Conservation (phyloP, 164 flowering plant genomes). For the Euptelea pleiosperma region DNA sequence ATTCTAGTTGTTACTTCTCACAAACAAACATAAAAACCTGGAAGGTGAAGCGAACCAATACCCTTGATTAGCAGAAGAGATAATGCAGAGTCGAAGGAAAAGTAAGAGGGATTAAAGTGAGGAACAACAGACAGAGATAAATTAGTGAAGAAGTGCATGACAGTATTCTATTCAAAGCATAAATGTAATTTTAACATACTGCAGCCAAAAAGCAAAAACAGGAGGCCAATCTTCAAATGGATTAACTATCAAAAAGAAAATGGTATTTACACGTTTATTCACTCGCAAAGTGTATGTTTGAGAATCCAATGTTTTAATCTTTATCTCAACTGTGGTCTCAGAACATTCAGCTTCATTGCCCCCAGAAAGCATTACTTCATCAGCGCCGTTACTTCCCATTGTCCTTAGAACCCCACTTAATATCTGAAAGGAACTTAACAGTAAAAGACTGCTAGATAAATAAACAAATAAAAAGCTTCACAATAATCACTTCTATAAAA, state of each 20-base stretch:
- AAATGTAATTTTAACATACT: background rate
- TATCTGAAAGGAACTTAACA: background rate
- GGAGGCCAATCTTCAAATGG: background rate
- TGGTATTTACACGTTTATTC: slow-evolving; percentile 62
- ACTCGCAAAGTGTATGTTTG: slow-evolving; percentile 83
- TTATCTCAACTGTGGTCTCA: slow-evolving; percentile 75
- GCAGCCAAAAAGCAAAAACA: background rate
- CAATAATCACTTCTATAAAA: background rate
- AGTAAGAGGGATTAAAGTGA: too few species aligned
- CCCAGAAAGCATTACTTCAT: slow-evolving; percentile 26
- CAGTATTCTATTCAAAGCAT: too few species aligned
- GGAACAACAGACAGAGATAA: too few species aligned
- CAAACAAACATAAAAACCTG: too few species aligned
- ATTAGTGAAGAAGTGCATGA: too few species aligned
- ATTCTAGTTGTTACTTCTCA: too few species aligned
- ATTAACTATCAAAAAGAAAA: background rate
- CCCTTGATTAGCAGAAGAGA: too few species aligned
- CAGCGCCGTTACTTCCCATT: slow-evolving; percentile 56
- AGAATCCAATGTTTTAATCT: slow-evolving; percentile 86
- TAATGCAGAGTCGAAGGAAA: too few species aligned
- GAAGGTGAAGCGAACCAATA: too few species aligned
- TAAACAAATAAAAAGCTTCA: background rate
- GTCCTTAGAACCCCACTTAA: slow-evolving; percentile 6
- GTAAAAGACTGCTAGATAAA: background rate
- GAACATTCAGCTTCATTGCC: slow-evolving; percentile 44